phyloP scores from a whole-genome alignment of 2,329 filamentous ascomycete genomes.

The Pseudopyrenochaeta lycopersici region DNA sequence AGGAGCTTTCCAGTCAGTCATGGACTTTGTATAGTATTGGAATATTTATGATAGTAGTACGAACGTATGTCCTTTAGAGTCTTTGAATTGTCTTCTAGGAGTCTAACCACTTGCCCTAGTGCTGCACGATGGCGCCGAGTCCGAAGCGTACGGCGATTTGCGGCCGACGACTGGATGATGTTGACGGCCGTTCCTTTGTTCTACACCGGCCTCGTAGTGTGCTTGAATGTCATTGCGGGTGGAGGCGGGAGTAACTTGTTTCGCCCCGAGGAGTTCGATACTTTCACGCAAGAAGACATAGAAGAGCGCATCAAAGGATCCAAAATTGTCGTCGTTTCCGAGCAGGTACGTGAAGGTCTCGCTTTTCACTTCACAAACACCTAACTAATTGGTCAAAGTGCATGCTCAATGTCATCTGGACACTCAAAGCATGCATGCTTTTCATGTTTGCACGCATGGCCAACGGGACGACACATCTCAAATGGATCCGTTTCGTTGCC shows the following conservation, averaged over 20 bases:
- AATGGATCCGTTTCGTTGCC: slow-evolving; percentile 58
- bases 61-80: slow-evolving; percentile 28
- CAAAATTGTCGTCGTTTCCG: slow-evolving; percentile 56
- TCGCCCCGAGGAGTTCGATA: slow-evolving; percentile 46
- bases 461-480: slow-evolving; percentile 55
- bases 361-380: not conserved
- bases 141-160: slow-evolving; percentile 26
- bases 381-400: slow-evolving; percentile 59
- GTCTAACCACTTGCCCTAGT: slow-evolving; percentile 14
- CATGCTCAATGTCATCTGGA: slow-evolving; percentile 68
- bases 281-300: slow-evolving; percentile 51
- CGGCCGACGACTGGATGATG: slow-evolving; percentile 44
- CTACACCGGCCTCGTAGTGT: slow-evolving; percentile 54
- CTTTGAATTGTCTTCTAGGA: not conserved
- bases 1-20: slow-evolving; percentile 29
- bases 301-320: slow-evolving; percentile 54
- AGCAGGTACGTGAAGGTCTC: slow-evolving; percentile 47
- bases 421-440: slow-evolving; percentile 65
- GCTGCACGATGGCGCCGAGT: slow-evolving; percentile 38
- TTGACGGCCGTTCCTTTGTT: slow-evolving; percentile 35
- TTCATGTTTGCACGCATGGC: slow-evolving; percentile 67
- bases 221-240: slow-evolving; percentile 51
- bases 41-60: slow-evolving; percentile 36
- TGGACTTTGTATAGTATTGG: slow-evolving; percentile 42
- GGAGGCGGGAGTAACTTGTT: slow-evolving; percentile 57